Conservation (phyloP, 139 green algal species). For the Tetradesmus obliquus region DNA sequence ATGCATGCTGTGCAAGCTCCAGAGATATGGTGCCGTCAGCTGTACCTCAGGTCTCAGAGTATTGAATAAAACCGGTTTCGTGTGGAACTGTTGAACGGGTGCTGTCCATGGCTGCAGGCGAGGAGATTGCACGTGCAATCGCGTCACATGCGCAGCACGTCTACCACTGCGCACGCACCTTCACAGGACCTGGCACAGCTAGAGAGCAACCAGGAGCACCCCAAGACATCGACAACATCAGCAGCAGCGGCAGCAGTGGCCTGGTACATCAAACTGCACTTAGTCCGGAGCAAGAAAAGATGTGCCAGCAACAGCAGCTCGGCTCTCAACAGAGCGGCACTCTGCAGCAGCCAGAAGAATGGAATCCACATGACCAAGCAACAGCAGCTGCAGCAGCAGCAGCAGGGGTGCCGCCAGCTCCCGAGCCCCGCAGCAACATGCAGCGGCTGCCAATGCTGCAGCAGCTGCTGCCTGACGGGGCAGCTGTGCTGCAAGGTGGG, state of each 20-base stretch:
- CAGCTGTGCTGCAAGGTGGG: conserved; percentile 52
- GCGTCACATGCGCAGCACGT: background rate
- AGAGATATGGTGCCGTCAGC: too few relatives aligned
- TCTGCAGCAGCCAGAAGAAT: background rate
- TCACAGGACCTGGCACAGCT: conserved; percentile 18
- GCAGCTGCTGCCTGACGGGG: conserved; percentile 47
- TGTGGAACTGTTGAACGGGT: background rate
- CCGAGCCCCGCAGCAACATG: conserved; percentile 34
- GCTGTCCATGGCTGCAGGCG: background rate
- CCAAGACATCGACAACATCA: background rate
- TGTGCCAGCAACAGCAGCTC: background rate
- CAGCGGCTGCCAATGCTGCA: conserved; percentile 32
- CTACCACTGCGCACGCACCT: conserved; percentile 26
- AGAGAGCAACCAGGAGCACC: background rate
- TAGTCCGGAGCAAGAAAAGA: background rate
- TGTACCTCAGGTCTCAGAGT: too few relatives aligned
- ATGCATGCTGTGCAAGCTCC: too few relatives aligned
- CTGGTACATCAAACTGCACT: background rate
- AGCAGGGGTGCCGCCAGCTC: background rate
- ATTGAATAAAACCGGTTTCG: too few relatives aligned
- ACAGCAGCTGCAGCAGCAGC: background rate
- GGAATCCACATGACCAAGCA: too few relatives aligned
- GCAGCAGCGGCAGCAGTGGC: background rate
- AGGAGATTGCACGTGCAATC: conserved; percentile 38
- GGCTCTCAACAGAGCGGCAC: background rate